Evolutionary conservation across 2,329 filamentous ascomycete genomes (phyloP).

Genomic region (Penicillium sp.): DNA sequence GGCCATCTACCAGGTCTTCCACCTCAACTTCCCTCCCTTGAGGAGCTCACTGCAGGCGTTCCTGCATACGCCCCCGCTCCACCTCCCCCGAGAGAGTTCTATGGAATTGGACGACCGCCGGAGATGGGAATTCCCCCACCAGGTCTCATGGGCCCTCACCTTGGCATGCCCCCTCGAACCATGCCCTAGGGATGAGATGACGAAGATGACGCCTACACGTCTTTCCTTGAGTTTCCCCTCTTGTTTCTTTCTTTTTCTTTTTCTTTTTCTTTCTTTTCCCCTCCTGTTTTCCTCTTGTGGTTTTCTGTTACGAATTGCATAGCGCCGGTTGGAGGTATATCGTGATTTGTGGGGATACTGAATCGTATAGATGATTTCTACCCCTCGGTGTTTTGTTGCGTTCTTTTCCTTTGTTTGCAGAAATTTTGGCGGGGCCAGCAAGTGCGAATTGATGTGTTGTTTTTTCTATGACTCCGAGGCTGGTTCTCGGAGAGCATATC

Average conservation of each 20-base stretch:
- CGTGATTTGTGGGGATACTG: conserved; percentile 31
- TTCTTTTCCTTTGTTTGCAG: conserved; percentile 15
- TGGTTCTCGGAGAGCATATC: conserved; percentile 30
- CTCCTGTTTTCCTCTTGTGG: conserved; percentile 12
- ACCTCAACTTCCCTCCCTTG: conserved; percentile 45
- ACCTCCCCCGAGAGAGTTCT: conserved; percentile 37
- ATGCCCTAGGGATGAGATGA: conserved; percentile 32
- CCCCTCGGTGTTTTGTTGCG: conserved; percentile 16
- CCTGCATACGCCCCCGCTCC: conserved; percentile 45
- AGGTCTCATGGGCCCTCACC: conserved; percentile 33
- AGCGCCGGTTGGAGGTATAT: conserved; percentile 40
- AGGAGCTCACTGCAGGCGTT: conserved; percentile 49
- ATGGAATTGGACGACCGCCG: conserved; percentile 35
- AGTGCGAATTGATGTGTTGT: conserved; percentile 5
- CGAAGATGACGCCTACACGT: conserved; percentile 25
- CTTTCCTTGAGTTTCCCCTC: conserved; percentile 22
- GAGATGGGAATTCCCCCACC: conserved; percentile 33
- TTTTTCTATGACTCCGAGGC: conserved; percentile 25
- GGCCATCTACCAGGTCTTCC: conserved; percentile 26
- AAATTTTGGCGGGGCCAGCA: conserved; percentile 7
- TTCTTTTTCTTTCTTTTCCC: background rate
- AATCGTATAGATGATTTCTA: conserved; percentile 32
- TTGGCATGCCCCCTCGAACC: conserved; percentile 39
- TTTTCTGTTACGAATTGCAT: conserved; percentile 41
- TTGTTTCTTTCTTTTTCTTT: background rate